These are phyloP conservation scores for Apodospora peruviana DNA, from an alignment of 495 filamentous ascomycete species.

Conservation along the genomic window DNA sequence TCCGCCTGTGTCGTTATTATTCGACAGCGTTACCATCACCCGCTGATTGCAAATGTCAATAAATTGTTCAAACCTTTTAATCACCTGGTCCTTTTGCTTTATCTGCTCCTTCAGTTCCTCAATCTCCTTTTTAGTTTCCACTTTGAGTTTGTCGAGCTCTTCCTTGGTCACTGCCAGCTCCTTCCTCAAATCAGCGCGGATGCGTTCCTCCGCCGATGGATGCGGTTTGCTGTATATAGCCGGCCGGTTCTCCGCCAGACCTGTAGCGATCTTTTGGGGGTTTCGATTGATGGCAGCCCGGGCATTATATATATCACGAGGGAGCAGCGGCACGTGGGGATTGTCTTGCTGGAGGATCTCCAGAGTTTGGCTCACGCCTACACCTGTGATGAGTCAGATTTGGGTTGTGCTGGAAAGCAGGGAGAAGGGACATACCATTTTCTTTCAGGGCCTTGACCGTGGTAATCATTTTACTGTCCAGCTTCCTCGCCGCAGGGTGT, in stretches of 20 bases:
- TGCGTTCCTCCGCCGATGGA: constrained; percentile 50
- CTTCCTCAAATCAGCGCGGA: constrained; percentile 46
- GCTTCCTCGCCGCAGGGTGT: constrained; percentile 50
- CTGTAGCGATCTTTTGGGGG: constrained; percentile 47
- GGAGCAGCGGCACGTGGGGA: constrained; percentile 47
- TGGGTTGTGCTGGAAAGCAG: neutral
- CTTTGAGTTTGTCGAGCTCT: constrained; percentile 41
- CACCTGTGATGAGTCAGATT: constrained; percentile 33
- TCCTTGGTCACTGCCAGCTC: constrained; percentile 45
- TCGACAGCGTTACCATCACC: constrained; percentile 43
- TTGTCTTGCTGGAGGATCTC: constrained; percentile 52
- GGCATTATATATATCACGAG: constrained; percentile 54
- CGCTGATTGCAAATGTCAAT: constrained; percentile 56
- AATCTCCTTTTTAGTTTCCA: constrained; percentile 43
- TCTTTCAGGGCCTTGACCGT: constrained; percentile 52
- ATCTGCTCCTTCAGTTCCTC: constrained; percentile 43
- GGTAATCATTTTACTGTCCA: constrained; percentile 53
- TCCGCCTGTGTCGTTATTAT: constrained; percentile 15
- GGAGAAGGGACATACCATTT: constrained; percentile 34
- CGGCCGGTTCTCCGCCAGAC: constrained; percentile 44
- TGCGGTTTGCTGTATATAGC: constrained; percentile 53
- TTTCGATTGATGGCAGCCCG: constrained; percentile 53
- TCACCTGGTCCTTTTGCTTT: constrained; percentile 48
- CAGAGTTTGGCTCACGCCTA: constrained; percentile 49
- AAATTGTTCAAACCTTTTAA: constrained; percentile 53